These are phyloP conservation scores for Paspalum notatum DNA, from an alignment of 176 grass and related monocot genomes.

Conservation along the genomic window DNA sequence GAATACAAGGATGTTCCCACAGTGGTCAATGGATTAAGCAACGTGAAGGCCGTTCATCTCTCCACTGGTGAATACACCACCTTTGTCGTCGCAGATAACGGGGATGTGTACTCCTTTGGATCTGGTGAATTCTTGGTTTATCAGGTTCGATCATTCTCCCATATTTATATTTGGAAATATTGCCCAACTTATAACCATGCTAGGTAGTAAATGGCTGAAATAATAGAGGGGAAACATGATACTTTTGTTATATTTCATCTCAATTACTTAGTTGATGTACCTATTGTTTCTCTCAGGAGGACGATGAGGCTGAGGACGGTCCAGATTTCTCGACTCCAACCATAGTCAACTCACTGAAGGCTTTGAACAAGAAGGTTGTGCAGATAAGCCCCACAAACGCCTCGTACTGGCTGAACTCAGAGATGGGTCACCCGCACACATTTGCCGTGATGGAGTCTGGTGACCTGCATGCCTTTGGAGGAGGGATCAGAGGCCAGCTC, in stretches of 20 bases:
- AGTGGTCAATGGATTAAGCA: constrained; percentile 53
- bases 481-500: constrained; percentile 46
- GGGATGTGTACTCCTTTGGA: constrained; percentile 71
- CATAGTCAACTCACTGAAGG: constrained; percentile 26
- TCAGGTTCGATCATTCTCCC: constrained; percentile 49
- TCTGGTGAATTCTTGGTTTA: constrained; percentile 40
- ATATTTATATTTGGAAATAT: background rate
- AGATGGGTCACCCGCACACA: constrained; percentile 34
- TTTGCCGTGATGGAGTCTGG: constrained; percentile 33
- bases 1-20: constrained; percentile 56
- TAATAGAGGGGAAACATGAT: background rate
- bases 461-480: constrained; percentile 26
- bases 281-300: constrained; percentile 14
- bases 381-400: constrained; percentile 38
- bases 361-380: constrained; percentile 38
- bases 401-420: constrained; percentile 31
- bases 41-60: constrained; percentile 60
- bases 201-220: background rate
- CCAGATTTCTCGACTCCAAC: constrained; percentile 30
- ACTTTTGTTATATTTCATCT: background rate
- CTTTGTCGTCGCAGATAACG: constrained; percentile 60
- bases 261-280: background rate
- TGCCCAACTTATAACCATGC: background rate
- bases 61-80: constrained; percentile 66
- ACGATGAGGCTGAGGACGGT: constrained; percentile 20